These are phyloP conservation scores for Lupinus albus DNA, from an alignment of 306 rosid genomes.

Conservation along the genomic window DNA sequence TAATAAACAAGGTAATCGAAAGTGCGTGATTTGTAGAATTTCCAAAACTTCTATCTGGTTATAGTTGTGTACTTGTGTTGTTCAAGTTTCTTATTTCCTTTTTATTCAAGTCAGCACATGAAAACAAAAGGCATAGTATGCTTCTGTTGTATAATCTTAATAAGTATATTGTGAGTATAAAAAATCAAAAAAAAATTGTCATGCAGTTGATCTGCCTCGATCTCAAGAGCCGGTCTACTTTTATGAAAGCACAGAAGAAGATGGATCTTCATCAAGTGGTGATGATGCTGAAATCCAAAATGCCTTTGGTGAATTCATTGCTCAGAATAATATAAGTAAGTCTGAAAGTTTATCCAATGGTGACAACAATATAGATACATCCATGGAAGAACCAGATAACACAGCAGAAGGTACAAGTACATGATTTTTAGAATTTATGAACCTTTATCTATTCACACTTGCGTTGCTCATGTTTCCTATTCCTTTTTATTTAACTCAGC, in stretches of 20 bases:
- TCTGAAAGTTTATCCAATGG: slow-evolving; percentile 36
- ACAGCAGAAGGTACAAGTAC: slow-evolving; percentile 52
- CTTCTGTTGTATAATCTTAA: slow-evolving; percentile 22
- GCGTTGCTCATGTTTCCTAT: slow-evolving; percentile 16
- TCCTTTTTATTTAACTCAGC: slow-evolving; percentile 25
- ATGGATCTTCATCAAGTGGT: slow-evolving; percentile 48
- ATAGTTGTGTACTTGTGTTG: not conserved
- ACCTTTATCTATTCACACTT: slow-evolving; percentile 1
- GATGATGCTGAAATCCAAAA: slow-evolving; percentile 47
- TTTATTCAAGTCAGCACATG: slow-evolving; percentile 21
- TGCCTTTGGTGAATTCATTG: slow-evolving; percentile 43
- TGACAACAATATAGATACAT: slow-evolving; percentile 40
- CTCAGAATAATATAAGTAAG: slow-evolving; percentile 48
- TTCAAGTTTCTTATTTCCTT: slow-evolving; percentile 15
- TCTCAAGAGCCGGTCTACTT: slow-evolving; percentile 39
- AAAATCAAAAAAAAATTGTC: slow-evolving; percentile 3
- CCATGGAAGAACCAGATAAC: slow-evolving; percentile 41
- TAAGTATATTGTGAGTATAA: not conserved
- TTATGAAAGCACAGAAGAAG: slow-evolving; percentile 42
- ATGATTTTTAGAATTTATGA: slow-evolving; percentile 29
- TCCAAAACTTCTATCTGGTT: slow-evolving; percentile 1
- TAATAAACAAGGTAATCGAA: slow-evolving; percentile 52
- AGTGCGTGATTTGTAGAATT: slow-evolving; percentile 29
- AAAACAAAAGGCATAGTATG: slow-evolving; percentile 6
- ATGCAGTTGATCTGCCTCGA: slow-evolving; percentile 45